Evolutionary conservation across 805 yeast genomes (phyloP).

Genomic region (Suhomyces prunicola): DNA sequence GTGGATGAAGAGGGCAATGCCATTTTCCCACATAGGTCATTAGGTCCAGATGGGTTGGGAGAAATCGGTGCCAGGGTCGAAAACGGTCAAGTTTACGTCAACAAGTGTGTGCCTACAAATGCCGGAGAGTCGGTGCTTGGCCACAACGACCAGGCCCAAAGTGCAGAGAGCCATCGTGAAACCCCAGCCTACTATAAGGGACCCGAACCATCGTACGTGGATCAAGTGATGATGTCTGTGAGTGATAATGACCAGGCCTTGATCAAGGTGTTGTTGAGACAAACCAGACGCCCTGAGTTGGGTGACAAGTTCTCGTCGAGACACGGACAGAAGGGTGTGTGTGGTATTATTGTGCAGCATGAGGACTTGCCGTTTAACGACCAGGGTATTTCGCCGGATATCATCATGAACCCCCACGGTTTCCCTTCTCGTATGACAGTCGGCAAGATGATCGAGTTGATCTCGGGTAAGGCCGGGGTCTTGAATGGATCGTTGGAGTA

Average conservation of each 20-base stretch:
- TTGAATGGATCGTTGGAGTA: conserved; percentile 86
- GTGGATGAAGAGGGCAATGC: conserved; percentile 79
- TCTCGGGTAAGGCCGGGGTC: conserved; percentile 97
- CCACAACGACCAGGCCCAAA: conserved; percentile 26
- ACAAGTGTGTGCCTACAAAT: conserved; percentile 87
- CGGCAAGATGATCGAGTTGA: conserved; percentile 95
- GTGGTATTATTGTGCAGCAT: conserved; percentile 96
- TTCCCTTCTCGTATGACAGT: conserved; percentile 99
- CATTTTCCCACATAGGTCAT: conserved; percentile 76
- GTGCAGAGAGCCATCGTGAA: conserved; percentile 71
- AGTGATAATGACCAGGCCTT: conserved; percentile 94
- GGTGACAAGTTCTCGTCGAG: conserved; percentile 97
- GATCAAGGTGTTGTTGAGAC: conserved; percentile 87
- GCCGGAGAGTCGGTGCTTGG: conserved; percentile 65
- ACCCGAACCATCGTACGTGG: conserved; percentile 93
- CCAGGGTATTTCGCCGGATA: conserved; percentile 88
- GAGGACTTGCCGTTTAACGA: conserved; percentile 97
- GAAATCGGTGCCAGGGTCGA: conserved; percentile 91
- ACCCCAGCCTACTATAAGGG: conserved; percentile 90
- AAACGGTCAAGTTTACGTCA: conserved; percentile 90
- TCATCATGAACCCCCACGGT: conserved; percentile 98
- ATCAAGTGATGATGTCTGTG: conserved; percentile 96
- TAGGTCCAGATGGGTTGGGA: conserved; percentile 95
- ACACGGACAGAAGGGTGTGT: conserved; percentile 99
- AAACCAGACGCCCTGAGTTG: conserved; percentile 94